Evolutionary conservation across 805 yeast genomes (phyloP).

Genomic region (Saccharomycopsis sp.): DNA sequence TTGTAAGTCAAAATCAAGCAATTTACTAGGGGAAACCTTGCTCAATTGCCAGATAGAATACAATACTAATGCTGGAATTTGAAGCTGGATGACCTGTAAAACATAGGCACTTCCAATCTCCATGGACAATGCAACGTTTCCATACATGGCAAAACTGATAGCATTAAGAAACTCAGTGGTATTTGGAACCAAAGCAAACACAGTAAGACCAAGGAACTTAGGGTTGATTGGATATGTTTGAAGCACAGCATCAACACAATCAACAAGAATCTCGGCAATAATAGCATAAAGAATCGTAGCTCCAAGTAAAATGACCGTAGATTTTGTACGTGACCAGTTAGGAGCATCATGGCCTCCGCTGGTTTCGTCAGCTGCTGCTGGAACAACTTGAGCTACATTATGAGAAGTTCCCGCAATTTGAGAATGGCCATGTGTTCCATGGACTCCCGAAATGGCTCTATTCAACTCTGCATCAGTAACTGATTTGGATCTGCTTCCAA

Average conservation of each 20-base stretch:
- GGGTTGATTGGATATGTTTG: slow-evolving; percentile 77
- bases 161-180: slow-evolving; percentile 97
- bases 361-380: slow-evolving; percentile 27
- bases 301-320: slow-evolving; percentile 71
- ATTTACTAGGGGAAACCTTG: slow-evolving; percentile 33
- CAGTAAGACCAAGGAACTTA: slow-evolving; percentile 85
- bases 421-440: not conserved
- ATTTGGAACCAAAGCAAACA: slow-evolving; percentile 93
- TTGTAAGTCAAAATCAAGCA: slow-evolving; percentile 24
- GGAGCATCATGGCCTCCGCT: slow-evolving; percentile 93
- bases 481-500: slow-evolving; percentile 5
- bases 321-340: slow-evolving; percentile 86
- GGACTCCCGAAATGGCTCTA: slow-evolving; percentile 1
- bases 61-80: slow-evolving; percentile 83
- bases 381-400: not conserved
- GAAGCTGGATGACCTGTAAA: slow-evolving; percentile 87
- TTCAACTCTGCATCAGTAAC: slow-evolving; percentile 2
- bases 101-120: slow-evolving; percentile 98
- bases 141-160: slow-evolving; percentile 91
- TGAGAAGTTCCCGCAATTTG: slow-evolving; percentile 16
- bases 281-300: slow-evolving; percentile 87
- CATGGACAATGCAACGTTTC: slow-evolving; percentile 94
- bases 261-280: slow-evolving; percentile 90
- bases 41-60: slow-evolving; percentile 53
- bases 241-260: slow-evolving; percentile 84